Evolutionary conservation across 2,329 filamentous ascomycete species (phyloP).

Genomic region (Ploettnerulaceae sp.): DNA sequence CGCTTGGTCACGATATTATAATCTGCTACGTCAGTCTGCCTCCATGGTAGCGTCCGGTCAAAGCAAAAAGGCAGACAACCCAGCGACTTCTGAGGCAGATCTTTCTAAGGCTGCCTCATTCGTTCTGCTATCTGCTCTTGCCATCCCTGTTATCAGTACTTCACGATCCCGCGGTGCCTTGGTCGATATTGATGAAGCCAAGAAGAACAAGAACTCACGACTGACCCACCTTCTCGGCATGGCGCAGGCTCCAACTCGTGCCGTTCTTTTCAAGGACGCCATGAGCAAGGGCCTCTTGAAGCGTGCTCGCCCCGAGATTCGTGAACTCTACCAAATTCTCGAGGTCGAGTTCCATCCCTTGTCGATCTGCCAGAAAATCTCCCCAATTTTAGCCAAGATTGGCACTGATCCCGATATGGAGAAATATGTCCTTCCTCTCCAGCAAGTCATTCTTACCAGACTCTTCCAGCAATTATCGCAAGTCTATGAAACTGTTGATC

Average conservation of each 20-base stretch:
- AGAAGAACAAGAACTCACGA: slow-evolving; percentile 98
- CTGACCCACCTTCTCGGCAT: slow-evolving; percentile 95
- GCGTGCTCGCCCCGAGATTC: slow-evolving; percentile 88
- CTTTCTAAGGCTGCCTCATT: slow-evolving; percentile 94
- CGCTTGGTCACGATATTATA: slow-evolving; percentile 96
- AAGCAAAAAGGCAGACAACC: slow-evolving; percentile 91
- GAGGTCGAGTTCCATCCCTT: slow-evolving; percentile 99
- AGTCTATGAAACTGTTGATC: slow-evolving; percentile 96
- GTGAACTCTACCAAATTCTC: slow-evolving; percentile 95
- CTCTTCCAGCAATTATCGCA: slow-evolving; percentile 99
- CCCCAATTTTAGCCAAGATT: slow-evolving; percentile 90
- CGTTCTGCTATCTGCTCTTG: slow-evolving; percentile 86
- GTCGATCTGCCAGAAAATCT: slow-evolving; percentile 98
- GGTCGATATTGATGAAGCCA: slow-evolving; percentile 92
- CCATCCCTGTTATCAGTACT: slow-evolving; percentile 99
- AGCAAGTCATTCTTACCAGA: slow-evolving; percentile 96
- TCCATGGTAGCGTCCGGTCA: slow-evolving; percentile 77
- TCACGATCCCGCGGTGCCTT: slow-evolving; percentile 91
- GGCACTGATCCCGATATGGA: slow-evolving; percentile 93
- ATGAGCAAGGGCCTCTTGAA: slow-evolving; percentile 91
- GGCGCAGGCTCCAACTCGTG: slow-evolving; percentile 81
- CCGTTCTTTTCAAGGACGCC: slow-evolving; percentile 90
- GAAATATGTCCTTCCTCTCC: slow-evolving; percentile 90
- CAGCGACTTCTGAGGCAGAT: slow-evolving; percentile 80
- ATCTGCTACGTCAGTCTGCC: slow-evolving; percentile 86